These are phyloP conservation scores for Centaurea solstitialis DNA, from an alignment of 129 eudicot genomes.

Conservation along the genomic window DNA sequence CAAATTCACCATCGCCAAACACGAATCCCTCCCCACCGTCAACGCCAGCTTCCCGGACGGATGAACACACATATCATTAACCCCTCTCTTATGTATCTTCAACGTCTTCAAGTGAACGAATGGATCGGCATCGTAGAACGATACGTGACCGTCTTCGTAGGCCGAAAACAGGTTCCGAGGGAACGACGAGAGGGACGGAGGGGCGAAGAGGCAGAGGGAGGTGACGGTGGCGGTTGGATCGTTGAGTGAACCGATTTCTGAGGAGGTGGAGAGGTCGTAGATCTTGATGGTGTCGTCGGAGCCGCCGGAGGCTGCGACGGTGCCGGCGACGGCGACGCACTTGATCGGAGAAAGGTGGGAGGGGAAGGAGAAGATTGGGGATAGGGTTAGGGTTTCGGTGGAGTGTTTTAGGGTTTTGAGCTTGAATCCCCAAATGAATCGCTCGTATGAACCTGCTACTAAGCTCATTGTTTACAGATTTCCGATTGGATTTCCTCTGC, in stretches of 20 bases:
- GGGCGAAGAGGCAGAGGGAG: constrained; percentile 55
- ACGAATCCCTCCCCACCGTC: constrained; percentile 73
- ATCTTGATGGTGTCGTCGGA: constrained; percentile 90
- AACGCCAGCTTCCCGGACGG: constrained; percentile 75
- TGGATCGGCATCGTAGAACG: constrained; percentile 84
- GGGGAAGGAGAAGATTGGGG: constrained; percentile 87
- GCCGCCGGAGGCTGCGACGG: constrained; percentile 89
- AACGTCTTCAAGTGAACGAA: constrained; percentile 70
- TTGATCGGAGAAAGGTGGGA: constrained; percentile 86
- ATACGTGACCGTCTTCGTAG: constrained; percentile 67
- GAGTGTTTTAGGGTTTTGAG: constrained; percentile 61
- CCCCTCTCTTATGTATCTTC: constrained; percentile 56
- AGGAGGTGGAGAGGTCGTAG: constrained; percentile 79
- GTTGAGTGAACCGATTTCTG: constrained; percentile 75
- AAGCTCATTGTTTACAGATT: constrained; percentile 50
- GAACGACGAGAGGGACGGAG: constrained; percentile 45
- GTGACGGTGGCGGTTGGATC: constrained; percentile 73
- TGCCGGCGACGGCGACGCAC: constrained; percentile 78
- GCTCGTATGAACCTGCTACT: constrained; percentile 93
- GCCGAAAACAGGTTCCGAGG: constrained; percentile 78
- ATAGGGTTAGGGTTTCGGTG: constrained; percentile 50
- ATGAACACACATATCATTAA: constrained; percentile 70
- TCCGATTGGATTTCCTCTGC: background rate
- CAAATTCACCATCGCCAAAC: constrained; percentile 89
- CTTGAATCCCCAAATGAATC: constrained; percentile 92